Conservation (phyloP, 495 filamentous ascomycete species). For the Aspergillus ostianus region DNA sequence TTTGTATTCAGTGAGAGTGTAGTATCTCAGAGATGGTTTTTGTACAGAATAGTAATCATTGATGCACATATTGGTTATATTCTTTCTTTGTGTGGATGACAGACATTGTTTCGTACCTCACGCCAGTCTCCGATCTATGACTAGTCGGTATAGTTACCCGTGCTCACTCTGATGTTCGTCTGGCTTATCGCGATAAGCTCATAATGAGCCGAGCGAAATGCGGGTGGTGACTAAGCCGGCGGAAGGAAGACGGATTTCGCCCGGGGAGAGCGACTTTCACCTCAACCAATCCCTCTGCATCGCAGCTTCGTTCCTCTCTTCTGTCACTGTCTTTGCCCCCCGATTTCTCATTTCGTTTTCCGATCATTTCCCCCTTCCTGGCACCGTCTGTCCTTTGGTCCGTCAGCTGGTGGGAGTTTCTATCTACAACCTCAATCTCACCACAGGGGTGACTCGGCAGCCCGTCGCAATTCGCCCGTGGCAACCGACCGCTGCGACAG, state of each 20-base stretch:
- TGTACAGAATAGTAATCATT: background rate
- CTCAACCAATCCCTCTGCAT: conserved; percentile 37
- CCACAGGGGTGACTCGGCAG: conserved; percentile 13
- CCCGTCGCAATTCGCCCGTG: conserved; percentile 22
- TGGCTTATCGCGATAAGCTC: conserved; percentile 13
- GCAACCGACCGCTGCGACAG: conserved; percentile 23
- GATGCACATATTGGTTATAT: background rate
- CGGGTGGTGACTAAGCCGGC: conserved; percentile 39
- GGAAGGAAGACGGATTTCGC: conserved; percentile 41
- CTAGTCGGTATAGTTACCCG: no score
- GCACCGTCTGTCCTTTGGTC: background rate
- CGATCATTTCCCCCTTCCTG: background rate
- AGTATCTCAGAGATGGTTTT: background rate
- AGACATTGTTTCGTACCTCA: no score
- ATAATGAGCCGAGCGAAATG: conserved; percentile 1
- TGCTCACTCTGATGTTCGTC: no score
- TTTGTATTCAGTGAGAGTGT: background rate
- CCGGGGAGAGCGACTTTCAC: conserved; percentile 41
- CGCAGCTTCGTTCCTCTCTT: conserved; percentile 7
- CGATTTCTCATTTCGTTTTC: background rate
- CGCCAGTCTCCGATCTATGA: no score
- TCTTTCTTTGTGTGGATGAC: no score
- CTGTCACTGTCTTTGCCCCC: conserved; percentile 13
- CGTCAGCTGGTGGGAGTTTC: conserved; percentile 5
- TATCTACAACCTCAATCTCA: conserved; percentile 16